These are phyloP conservation scores for Colletotrichum paranaense DNA, from an alignment of 2,329 filamentous ascomycete species.

Conservation along the genomic window DNA sequence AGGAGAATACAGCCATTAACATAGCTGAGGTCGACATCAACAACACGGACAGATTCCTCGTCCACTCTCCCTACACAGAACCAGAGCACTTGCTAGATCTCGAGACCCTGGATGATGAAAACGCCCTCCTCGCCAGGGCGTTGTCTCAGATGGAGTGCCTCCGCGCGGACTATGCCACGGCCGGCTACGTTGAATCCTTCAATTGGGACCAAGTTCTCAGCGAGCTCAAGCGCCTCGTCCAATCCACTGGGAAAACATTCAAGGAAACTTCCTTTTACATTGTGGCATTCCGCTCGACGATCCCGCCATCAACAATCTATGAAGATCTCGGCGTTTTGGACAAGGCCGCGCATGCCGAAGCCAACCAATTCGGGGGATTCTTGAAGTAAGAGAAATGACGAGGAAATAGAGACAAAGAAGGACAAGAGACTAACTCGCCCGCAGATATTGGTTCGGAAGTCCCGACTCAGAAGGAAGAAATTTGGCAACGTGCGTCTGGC, in stretches of 20 bases:
- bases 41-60: slow-evolving; percentile 54
- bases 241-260: slow-evolving; percentile 65
- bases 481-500: slow-evolving; percentile 83
- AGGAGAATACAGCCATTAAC: slow-evolving; percentile 20
- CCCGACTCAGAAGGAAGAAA: slow-evolving; percentile 79
- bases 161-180: slow-evolving; percentile 80
- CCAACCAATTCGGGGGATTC: slow-evolving; percentile 81
- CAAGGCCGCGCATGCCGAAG: slow-evolving; percentile 82
- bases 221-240: slow-evolving; percentile 64
- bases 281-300: slow-evolving; percentile 82
- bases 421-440: slow-evolving; percentile 32
- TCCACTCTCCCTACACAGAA: slow-evolving; percentile 82
- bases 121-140: slow-evolving; percentile 77
- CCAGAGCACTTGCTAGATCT: slow-evolving; percentile 79
- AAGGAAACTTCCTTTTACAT: slow-evolving; percentile 79
- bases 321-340: slow-evolving; percentile 79
- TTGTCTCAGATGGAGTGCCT: slow-evolving; percentile 72
- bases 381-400: slow-evolving; percentile 66
- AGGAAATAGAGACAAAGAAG: slow-evolving; percentile 8
- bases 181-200: slow-evolving; percentile 78
- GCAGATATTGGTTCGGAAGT: slow-evolving; percentile 87
- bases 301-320: slow-evolving; percentile 71
- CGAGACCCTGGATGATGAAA: slow-evolving; percentile 71
- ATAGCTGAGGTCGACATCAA: slow-evolving; percentile 20
- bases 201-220: slow-evolving; percentile 78